Base-by-base conservation (phyloP, 208 protist species). In the Leptomonas seymouri region DNA sequence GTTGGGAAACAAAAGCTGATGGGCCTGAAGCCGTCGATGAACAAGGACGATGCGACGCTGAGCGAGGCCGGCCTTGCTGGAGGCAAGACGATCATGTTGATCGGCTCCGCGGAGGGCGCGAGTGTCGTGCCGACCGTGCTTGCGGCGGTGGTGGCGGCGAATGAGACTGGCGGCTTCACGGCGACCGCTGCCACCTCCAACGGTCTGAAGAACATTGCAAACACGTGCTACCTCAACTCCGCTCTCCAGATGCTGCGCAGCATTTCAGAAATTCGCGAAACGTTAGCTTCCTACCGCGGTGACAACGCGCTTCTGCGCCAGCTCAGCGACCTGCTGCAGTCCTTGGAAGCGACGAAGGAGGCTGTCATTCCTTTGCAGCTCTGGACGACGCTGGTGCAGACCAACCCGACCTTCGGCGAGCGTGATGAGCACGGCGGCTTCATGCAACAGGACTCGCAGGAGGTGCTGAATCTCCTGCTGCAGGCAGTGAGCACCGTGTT, bases 201-300 rank as follows among this genome's bases (percentile, higher is more conserved):
- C 45, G 89, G 91, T 4, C 61, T 96, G 25, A 58, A 2, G 46
- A 96, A 96, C 72, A 91, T 94, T 57, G 84, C 79, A 41, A 97
- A 95, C 81, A 97, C 90, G 53, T 97, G 92, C 69, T 97, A 97
- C 72, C 76, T 97, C 70, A 97, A 97, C 78, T 67, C 92, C 28
- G 86, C 90, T 9, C 21, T 97, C 39, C 90, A 97, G 71, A 89
- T 94, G 81, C 41, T 97, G 44, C 85, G 85, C 15, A 77, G 73
- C n/a, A 83, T 93, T 4, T 89, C 89, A n/a, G 84, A 97, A 58
- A 59, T 95, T 23, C 41, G 56, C 7, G 76, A 88, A 44, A 49
- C 78, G 3, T 62, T 93, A 12, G 41, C 57, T 5, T n/a, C 39
- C 11, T 78, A 86, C 42, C 42, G 61, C 48, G 66, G 59, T 27